Evolutionary conservation across 176 grass and related monocot species (phyloP), one percentile per base, ranked within the genome.

Genomic region (Sorghum bicolor): DNA sequence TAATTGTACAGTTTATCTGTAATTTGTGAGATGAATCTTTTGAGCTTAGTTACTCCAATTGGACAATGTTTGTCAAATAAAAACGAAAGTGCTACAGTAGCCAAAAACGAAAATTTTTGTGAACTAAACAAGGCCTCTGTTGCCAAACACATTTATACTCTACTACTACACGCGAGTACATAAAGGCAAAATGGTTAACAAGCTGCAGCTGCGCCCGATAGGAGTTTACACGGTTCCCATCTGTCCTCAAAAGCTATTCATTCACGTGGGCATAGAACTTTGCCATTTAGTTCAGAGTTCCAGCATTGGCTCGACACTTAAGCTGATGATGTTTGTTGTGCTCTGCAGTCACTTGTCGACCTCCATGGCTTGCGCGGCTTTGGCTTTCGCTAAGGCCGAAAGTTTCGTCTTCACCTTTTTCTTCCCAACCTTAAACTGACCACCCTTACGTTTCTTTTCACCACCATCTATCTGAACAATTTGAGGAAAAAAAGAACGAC

Each of bases 321-420:
- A 22, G 79, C 33, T 4, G 26, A 31, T 68, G 33, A 66, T 58
- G 44, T 28, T 63, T 61, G 34, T 10, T 40, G 1, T 45, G 36
- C 36, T 29, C 37, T 0, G 2, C 20, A 25, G 8, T 89, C 52
- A 92, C 67, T 94, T 87, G 90, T 96, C 93, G 10, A 96, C 55
- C 89, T 94, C 84, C 85, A 94, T 98, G 69, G 91, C 96, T 86
- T 96, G 96, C 0, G 80, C 66, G 58, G 86, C 87, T 87, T 96
- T 98, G 34, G 89, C 89, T 78, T 98, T 98, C 15, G 74, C 5
- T 33, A 96, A 82, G 28, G 91, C 88, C 19, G 93, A 87, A 80
- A 99, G 74, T 64, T 92, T 94, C 14, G 93, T 99, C 84, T 96
- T 96, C 73, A 99, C 77, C 74, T 90, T 92, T 80, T 94, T 96